Percentiles rank a stretch among this genome's conserved stretches.
phyloP scores from a whole-genome alignment of 345 rosid species.

The Euphorbia lathyris region DNA sequence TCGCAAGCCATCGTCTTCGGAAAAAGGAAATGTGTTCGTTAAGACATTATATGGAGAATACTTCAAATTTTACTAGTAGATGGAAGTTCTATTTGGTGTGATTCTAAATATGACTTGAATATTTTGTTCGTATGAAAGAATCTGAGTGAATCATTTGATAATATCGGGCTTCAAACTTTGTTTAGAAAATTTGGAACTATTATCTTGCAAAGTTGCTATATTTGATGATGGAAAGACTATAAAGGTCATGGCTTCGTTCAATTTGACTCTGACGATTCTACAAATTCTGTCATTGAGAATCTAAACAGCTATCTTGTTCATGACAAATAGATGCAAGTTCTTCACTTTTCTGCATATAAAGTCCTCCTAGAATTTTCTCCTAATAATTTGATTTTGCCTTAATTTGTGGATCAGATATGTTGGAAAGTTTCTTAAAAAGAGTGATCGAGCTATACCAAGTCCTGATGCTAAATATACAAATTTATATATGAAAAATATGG shows the following conservation, averaged over 20 bases:
- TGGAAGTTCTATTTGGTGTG: neutral
- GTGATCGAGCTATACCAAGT: slow-evolving; percentile 45
- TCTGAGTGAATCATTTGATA: slow-evolving; percentile 50
- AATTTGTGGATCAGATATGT: slow-evolving; percentile 42
- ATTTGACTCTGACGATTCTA: slow-evolving; percentile 52
- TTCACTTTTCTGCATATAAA: neutral
- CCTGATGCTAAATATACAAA: slow-evolving; percentile 60
- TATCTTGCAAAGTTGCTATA: slow-evolving; percentile 63
- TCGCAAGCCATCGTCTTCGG: no score
- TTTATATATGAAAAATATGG: slow-evolving; percentile 64
- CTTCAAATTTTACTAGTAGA: neutral
- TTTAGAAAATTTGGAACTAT: slow-evolving; percentile 54
- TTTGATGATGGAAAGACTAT: slow-evolving; percentile 62
- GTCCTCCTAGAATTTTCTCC: neutral
- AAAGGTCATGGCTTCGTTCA: slow-evolving; percentile 76
- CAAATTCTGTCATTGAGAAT: slow-evolving; percentile 60
- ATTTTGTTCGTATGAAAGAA: slow-evolving; percentile 34
- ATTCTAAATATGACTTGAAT: slow-evolving; percentile 1
- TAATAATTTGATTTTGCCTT: neutral
- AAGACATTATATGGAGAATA: slow-evolving; percentile 31
- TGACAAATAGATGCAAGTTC: slow-evolving; percentile 61
- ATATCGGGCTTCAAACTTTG: slow-evolving; percentile 44
- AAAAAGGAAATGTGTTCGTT: slow-evolving; percentile 65
- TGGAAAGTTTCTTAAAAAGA: slow-evolving; percentile 54
- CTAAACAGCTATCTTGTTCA: slow-evolving; percentile 41